Percentiles rank a stretch among this genome's conserved stretches.
These are phyloP conservation scores for Gossypium laxum DNA, from an alignment of 441 rosid genomes.

Conservation along the genomic window DNA sequence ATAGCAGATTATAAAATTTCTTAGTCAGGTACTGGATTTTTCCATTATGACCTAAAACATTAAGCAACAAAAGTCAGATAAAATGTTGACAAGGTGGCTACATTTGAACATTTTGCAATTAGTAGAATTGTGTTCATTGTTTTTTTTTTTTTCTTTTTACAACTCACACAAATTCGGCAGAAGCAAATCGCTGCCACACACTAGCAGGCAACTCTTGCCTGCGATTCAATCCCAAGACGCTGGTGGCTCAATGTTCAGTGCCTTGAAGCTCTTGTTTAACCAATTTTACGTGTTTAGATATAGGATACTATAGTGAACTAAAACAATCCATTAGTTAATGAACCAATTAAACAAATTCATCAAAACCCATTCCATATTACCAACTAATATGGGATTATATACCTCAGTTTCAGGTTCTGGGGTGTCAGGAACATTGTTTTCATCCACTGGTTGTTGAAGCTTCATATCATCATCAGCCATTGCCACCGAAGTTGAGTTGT, in stretches of 20 bases:
- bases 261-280: not conserved
- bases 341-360: not conserved
- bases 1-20: not conserved
- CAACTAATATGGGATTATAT: not conserved
- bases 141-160: too few relatives aligned
- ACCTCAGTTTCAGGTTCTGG: slow-evolving; percentile 5
- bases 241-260: too few relatives aligned
- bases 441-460: slow-evolving; percentile 1
- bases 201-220: too few relatives aligned
- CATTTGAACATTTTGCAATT: not conserved
- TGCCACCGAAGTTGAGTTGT: not conserved
- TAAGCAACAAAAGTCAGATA: slow-evolving; percentile 4
- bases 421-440: not conserved
- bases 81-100: not conserved
- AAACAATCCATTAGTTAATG: not conserved
- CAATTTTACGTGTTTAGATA: not conserved
- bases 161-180: too few relatives aligned
- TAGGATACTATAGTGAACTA: not conserved
- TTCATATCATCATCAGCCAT: slow-evolving; percentile 9
- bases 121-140: not conserved
- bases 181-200: too few relatives aligned
- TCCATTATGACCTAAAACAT: not conserved
- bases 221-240: too few relatives aligned
- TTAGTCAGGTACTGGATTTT: not conserved
- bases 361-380: not conserved